Evolutionary conservation across 2,329 filamentous ascomycete species (phyloP).

Genomic region (Fusarium paranaense): DNA sequence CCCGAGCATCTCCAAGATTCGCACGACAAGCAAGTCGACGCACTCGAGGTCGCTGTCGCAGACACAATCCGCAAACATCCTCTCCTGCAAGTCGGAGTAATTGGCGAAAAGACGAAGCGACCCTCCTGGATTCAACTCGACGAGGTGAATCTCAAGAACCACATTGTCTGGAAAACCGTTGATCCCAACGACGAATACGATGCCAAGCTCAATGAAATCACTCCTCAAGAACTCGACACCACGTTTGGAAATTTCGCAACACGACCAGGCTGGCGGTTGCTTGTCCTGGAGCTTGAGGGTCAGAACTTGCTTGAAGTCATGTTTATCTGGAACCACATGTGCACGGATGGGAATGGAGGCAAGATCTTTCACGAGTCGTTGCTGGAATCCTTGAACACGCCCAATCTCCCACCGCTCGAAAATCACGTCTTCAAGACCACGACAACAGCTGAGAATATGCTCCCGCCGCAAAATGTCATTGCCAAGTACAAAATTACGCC

Average conservation of each 20-base stretch:
- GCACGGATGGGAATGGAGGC: constrained; percentile 18
- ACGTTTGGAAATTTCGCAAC: background rate
- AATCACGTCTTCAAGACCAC: background rate
- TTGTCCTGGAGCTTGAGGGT: background rate
- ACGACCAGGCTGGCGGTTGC: background rate
- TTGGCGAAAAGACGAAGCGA: background rate
- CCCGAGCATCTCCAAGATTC: background rate
- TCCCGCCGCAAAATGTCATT: background rate
- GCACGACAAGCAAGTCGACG: background rate
- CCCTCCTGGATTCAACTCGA: background rate
- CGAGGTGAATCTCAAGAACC: background rate
- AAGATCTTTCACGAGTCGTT: constrained; percentile 28
- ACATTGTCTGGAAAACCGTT: background rate
- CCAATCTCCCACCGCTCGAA: background rate
- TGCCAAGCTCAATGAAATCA: background rate
- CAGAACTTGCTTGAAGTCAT: constrained; percentile 10
- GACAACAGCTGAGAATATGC: background rate
- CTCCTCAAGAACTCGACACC: background rate
- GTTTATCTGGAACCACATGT: constrained; percentile 22
- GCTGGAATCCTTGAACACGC: constrained; percentile 11
- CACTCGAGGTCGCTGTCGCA: background rate
- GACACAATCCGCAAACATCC: background rate
- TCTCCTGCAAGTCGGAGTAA: background rate
- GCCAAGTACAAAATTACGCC: background rate
- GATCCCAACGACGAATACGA: background rate